Evolutionary conservation across 768 basidiomycete genomes (phyloP).

Genomic region (Podaxis sp.): DNA sequence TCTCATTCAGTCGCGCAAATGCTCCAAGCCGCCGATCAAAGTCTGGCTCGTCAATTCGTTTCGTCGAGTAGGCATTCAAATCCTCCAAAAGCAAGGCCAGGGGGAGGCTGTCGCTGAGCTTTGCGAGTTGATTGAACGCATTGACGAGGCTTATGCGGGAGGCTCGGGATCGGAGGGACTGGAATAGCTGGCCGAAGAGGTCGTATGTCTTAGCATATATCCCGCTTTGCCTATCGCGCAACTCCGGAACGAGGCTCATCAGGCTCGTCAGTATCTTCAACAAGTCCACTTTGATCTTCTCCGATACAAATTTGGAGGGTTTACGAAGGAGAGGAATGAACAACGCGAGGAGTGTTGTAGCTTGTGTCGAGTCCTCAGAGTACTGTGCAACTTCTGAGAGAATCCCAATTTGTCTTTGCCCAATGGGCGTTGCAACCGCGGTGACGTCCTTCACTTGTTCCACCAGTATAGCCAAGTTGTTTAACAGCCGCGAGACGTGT

Average conservation of each 20-base stretch:
- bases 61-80: slow-evolving; percentile 83
- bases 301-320: slow-evolving; percentile 70
- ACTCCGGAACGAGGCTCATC: slow-evolving; percentile 63
- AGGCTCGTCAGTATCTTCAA: slow-evolving; percentile 66
- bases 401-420: slow-evolving; percentile 78
- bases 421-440: slow-evolving; percentile 55
- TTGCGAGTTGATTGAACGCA: slow-evolving; percentile 51
- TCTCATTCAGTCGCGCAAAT: slow-evolving; percentile 73
- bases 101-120: slow-evolving; percentile 34
- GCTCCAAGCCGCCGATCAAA: slow-evolving; percentile 82
- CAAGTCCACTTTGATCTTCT: slow-evolving; percentile 82
- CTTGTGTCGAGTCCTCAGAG: slow-evolving; percentile 65
- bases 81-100: slow-evolving; percentile 55
- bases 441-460: slow-evolving; percentile 51
- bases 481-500: slow-evolving; percentile 65
- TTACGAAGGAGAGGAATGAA: slow-evolving; percentile 79
- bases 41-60: slow-evolving; percentile 86
- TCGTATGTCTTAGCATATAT: slow-evolving; percentile 53
- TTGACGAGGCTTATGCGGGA: slow-evolving; percentile 67
- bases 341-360: slow-evolving; percentile 63
- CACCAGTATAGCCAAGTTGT: slow-evolving; percentile 66
- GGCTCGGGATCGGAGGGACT: slow-evolving; percentile 63
- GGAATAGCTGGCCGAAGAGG: slow-evolving; percentile 74
- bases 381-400: slow-evolving; percentile 78
- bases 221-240: slow-evolving; percentile 38